Conservation (phyloP, 2,329 filamentous ascomycete genomes). For the Sclerotinia glacialis region DNA sequence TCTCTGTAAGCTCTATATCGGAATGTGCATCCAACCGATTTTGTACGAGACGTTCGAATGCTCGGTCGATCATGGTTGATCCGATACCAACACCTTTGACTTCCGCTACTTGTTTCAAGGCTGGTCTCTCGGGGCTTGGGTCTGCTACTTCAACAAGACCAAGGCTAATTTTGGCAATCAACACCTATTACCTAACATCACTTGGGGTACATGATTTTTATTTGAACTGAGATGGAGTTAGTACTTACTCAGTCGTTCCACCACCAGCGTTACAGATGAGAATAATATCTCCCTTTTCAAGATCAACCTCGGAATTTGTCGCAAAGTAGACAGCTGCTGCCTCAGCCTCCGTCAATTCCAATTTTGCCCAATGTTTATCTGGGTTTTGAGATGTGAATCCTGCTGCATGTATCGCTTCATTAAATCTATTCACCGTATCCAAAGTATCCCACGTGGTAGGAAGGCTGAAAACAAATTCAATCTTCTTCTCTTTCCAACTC, state of each 20-base stretch:
- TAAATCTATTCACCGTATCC: constrained; percentile 41
- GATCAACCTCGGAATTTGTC: constrained; percentile 12
- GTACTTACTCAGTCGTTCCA: constrained; percentile 42
- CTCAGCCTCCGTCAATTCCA: constrained; percentile 53
- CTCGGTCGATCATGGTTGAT: constrained; percentile 46
- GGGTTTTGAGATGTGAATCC: constrained; percentile 35
- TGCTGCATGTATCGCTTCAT: constrained; percentile 36
- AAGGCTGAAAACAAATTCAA: constrained; percentile 45
- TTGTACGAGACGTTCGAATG: constrained; percentile 43
- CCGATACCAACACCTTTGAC: constrained; percentile 49
- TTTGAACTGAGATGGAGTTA: no score
- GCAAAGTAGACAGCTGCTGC: constrained; percentile 52
- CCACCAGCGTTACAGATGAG: constrained; percentile 52
- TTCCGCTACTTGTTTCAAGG: constrained; percentile 40
- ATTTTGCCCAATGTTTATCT: constrained; percentile 41
- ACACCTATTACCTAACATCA: neutral
- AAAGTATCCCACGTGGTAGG: constrained; percentile 44
- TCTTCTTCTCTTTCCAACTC: constrained; percentile 27
- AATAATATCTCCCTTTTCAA: constrained; percentile 41
- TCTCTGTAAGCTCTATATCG: constrained; percentile 39
- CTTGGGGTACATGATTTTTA: neutral
- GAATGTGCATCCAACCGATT: constrained; percentile 41
- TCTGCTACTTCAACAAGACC: constrained; percentile 45
- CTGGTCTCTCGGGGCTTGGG: constrained; percentile 33
- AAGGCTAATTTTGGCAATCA: neutral